phyloP scores from a whole-genome alignment of 805 yeast species.

The Candida morakotiae region DNA sequence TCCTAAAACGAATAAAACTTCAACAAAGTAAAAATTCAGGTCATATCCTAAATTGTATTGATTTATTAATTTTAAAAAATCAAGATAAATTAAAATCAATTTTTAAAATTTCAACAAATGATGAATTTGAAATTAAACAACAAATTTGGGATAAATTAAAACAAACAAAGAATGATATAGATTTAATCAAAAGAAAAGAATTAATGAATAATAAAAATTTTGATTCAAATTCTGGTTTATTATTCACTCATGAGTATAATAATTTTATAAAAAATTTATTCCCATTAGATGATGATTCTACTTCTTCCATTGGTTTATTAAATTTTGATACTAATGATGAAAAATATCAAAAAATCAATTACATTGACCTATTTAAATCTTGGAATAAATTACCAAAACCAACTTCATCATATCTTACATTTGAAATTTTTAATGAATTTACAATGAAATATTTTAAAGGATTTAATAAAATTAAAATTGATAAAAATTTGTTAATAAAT shows the following conservation, averaged over 20 bases:
- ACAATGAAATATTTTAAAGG: conserved; percentile 15
- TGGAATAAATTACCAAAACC: conserved; percentile 26
- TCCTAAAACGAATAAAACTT: conserved; percentile 1
- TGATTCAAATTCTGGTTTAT: too few relatives aligned
- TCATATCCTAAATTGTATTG: conserved; percentile 10
- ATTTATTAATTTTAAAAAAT: conserved; percentile 11
- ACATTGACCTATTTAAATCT: conserved; percentile 18
- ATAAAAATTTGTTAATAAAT: conserved; percentile 8
- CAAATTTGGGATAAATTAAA: conserved; percentile 3
- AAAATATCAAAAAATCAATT: conserved; percentile 20
- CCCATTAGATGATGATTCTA: conserved; percentile 16
- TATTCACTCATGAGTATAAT: conserved; percentile 3
- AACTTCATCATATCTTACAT: conserved; percentile 19
- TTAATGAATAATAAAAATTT: not conserved
- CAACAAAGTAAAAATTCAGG: conserved; percentile 7
- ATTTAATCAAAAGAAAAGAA: not conserved
- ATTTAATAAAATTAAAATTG: conserved; percentile 4
- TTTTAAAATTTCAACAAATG: not conserved
- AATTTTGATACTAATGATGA: conserved; percentile 7
- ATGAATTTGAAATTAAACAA: conserved; percentile 5
- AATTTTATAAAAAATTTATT: conserved; percentile 15
- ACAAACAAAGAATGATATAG: not conserved
- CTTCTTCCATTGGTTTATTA: conserved; percentile 1
- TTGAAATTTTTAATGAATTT: conserved; percentile 20
- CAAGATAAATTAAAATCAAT: conserved; percentile 4